Conservation (phyloP, 140 eudicot genomes). For the Anethum foeniculum region DNA sequence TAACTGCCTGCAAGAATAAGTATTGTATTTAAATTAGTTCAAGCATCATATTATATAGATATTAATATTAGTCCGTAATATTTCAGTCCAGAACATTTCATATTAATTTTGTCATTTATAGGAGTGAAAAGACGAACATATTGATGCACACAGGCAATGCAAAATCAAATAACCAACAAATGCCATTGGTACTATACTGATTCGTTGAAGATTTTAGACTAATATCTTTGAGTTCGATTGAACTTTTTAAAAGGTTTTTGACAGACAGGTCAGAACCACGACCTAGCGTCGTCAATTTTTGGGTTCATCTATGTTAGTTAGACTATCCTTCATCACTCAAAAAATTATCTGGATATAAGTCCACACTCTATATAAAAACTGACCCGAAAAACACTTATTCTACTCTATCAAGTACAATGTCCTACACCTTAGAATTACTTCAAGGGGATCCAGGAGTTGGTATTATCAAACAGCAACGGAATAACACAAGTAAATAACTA, state of each 20-base stretch:
- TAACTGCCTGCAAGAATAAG: constrained; percentile 58
- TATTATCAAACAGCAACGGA: not conserved
- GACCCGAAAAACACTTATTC: not conserved
- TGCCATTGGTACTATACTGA: not conserved
- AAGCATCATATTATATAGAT: not conserved
- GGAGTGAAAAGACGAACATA: not conserved
- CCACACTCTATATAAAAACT: not conserved
- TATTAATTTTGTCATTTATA: not conserved
- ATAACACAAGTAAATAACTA: not conserved
- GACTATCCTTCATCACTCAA: not conserved
- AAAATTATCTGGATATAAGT: not conserved
- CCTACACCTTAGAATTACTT: not conserved
- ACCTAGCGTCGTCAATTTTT: not conserved
- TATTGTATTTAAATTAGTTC: not conserved
- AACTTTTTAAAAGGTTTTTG: not conserved
- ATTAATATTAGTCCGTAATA: too few species aligned
- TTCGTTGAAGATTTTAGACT: not conserved
- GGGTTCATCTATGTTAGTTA: not conserved
- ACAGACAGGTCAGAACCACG: not conserved
- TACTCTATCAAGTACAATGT: not conserved
- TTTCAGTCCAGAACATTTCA: not conserved
- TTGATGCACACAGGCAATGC: not conserved
- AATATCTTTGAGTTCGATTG: not conserved
- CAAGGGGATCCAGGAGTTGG: not conserved
- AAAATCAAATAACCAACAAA: not conserved